Conservation (phyloP, 768 basidiomycete genomes). For the Boletus sp. region DNA sequence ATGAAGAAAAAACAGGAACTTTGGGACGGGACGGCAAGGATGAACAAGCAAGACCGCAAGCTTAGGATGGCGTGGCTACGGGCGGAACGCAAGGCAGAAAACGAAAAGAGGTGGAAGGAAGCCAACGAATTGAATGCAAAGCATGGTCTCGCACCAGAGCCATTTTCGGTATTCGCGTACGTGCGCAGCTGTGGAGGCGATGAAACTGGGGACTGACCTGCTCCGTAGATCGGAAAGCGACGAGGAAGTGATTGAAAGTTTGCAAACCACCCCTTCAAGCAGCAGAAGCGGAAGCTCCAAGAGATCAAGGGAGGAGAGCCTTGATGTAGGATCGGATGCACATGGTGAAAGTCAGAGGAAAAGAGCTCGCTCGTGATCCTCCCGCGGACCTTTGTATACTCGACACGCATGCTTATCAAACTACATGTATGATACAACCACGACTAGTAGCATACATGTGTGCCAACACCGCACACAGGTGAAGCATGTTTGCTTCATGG, state of each 20-base stretch:
- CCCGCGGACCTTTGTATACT: background rate
- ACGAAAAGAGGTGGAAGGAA: slow-evolving; percentile 20
- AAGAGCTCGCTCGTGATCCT: slow-evolving; percentile 12
- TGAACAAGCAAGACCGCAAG: slow-evolving; percentile 25
- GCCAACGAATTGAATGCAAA: slow-evolving; percentile 12
- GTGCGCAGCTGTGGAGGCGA: slow-evolving; percentile 2
- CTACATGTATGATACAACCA: background rate
- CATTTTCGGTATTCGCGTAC: slow-evolving; percentile 25
- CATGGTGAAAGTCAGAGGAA: slow-evolving; percentile 9
- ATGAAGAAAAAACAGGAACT: slow-evolving; percentile 33
- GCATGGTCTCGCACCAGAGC: slow-evolving; percentile 10
- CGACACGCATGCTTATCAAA: background rate
- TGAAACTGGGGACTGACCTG: background rate
- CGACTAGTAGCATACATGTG: no score
- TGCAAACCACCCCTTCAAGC: slow-evolving; percentile 24
- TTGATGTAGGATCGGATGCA: background rate
- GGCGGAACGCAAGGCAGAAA: slow-evolving; percentile 17
- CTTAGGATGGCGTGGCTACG: slow-evolving; percentile 26
- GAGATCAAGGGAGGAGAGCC: slow-evolving; percentile 10
- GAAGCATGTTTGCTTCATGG: background rate
- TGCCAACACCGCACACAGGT: background rate
- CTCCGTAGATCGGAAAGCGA: slow-evolving; percentile 22
- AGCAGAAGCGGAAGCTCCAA: slow-evolving; percentile 18
- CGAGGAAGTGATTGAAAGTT: slow-evolving; percentile 24
- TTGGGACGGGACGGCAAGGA: slow-evolving; percentile 31